Evolutionary conservation across 768 basidiomycete species (phyloP).

Genomic region (Leccinum imitatum): DNA sequence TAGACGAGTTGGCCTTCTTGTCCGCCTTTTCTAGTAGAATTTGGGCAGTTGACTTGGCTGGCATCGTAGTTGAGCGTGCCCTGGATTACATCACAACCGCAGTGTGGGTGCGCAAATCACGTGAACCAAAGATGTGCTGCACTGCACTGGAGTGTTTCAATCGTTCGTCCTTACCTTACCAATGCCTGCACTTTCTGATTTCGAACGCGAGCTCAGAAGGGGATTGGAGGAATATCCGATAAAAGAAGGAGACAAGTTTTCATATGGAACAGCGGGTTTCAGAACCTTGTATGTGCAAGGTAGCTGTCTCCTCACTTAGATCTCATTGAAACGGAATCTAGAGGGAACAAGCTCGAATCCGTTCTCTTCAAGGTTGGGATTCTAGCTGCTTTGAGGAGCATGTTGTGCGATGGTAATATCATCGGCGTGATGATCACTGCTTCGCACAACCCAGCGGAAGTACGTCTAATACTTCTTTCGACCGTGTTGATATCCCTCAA

Average conservation of each 20-base stretch:
- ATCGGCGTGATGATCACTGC: slow-evolving; percentile 99
- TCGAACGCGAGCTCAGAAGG: slow-evolving; percentile 44
- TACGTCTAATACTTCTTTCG: slow-evolving; percentile 35
- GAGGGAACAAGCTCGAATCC: slow-evolving; percentile 73
- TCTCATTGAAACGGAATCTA: slow-evolving; percentile 31
- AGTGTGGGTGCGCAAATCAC: slow-evolving; percentile 12
- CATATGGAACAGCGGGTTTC: slow-evolving; percentile 96
- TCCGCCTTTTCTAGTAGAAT: slow-evolving; percentile 81
- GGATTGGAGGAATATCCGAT: slow-evolving; percentile 69
- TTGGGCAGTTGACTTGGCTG: slow-evolving; percentile 77
- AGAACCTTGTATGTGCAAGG: slow-evolving; percentile 70
- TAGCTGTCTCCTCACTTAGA: slow-evolving; percentile 4
- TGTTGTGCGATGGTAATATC: slow-evolving; percentile 83
- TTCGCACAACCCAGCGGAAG: slow-evolving; percentile 98
- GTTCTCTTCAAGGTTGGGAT: slow-evolving; percentile 95
- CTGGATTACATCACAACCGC: neutral
- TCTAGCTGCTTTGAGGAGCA: slow-evolving; percentile 87
- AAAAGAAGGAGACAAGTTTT: slow-evolving; percentile 64
- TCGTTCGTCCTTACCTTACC: neutral
- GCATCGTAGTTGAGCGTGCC: slow-evolving; percentile 42
- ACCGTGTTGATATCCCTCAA: neutral
- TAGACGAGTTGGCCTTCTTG: slow-evolving; percentile 84
- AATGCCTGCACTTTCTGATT: slow-evolving; percentile 36
- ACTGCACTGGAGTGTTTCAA: neutral
- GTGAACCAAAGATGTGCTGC: slow-evolving; percentile 7